A percentile compares a stretch with the other conserved stretches of the same genome.
These are phyloP conservation scores for Lentinula novae-zelandiae DNA, from an alignment of 1,284 basidiomycete genomes.

Conservation along the genomic window DNA sequence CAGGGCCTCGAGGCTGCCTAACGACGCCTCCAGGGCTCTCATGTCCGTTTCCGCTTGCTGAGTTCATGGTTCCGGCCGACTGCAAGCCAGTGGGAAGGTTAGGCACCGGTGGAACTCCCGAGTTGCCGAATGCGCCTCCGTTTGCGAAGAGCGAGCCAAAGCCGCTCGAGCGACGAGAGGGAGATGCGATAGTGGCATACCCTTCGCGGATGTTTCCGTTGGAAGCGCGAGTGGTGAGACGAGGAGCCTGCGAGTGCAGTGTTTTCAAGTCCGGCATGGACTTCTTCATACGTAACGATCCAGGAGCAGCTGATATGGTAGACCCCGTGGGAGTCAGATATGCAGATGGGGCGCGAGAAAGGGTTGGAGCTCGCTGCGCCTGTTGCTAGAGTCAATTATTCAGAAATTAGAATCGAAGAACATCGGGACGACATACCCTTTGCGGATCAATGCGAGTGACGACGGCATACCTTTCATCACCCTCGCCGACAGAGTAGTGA, in stretches of 20 bases:
- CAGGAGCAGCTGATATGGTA: conserved; percentile 32
- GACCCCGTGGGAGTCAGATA: conserved; percentile 58
- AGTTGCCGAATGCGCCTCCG: conserved; percentile 34
- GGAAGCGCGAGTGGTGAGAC: conserved; percentile 79
- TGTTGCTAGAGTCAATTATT: conserved; percentile 28
- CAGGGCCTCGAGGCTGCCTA: conserved; percentile 78
- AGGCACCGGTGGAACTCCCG: conserved; percentile 70
- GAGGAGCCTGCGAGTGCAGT: conserved; percentile 75
- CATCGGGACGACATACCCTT: conserved; percentile 45
- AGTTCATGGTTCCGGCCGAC: conserved; percentile 38
- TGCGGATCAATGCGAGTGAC: conserved; percentile 84
- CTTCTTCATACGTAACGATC: conserved; percentile 83
- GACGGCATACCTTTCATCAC: conserved; percentile 90
- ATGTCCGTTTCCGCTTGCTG: conserved; percentile 34
- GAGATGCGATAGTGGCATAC: conserved; percentile 84
- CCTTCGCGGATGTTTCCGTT: conserved; percentile 90
- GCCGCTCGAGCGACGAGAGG: conserved; percentile 68
- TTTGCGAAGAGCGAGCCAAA: conserved; percentile 68
- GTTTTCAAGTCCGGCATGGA: conserved; percentile 94
- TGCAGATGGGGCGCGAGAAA: conserved; percentile 71
- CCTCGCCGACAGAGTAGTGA: conserved; percentile 91
- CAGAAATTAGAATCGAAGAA: conserved; percentile 9
- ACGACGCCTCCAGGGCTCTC: conserved; percentile 56
- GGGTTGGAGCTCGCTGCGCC: conserved; percentile 41
- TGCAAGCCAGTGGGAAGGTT: conserved; percentile 52